Conservation (phyloP, 2,329 filamentous ascomycete species). For the Colletotrichum spaethianum region DNA sequence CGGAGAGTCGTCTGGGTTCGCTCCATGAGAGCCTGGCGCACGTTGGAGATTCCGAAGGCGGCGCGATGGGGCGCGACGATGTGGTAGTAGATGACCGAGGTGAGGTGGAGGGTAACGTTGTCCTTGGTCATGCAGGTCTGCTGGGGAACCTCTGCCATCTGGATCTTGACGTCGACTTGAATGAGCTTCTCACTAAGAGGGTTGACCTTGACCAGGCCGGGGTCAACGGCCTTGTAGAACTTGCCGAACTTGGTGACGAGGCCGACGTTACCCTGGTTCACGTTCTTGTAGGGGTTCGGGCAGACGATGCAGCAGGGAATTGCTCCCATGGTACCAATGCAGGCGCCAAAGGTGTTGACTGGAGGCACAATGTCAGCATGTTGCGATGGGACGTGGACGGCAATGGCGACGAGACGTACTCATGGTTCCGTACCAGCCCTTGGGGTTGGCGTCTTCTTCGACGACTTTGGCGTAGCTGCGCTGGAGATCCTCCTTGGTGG, state of each 20-base stretch:
- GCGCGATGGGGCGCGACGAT: constrained; percentile 96
- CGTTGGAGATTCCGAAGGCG: constrained; percentile 95
- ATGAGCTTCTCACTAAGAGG: constrained; percentile 91
- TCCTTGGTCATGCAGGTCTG: constrained; percentile 99
- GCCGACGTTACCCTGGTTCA: constrained; percentile 93
- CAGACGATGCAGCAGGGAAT: constrained; percentile 92
- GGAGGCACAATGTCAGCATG: constrained; percentile 20
- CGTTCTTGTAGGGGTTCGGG: constrained; percentile 96
- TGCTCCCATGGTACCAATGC: constrained; percentile 85
- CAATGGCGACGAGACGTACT: constrained; percentile 65
- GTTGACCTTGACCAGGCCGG: constrained; percentile 97
- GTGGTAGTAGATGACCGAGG: constrained; percentile 99
- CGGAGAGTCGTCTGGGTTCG: constrained; percentile 97
- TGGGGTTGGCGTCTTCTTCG: constrained; percentile 75
- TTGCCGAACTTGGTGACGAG: constrained; percentile 95
- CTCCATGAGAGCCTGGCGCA: constrained; percentile 96
- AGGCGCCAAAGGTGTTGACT: constrained; percentile 81
- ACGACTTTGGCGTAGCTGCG: constrained; percentile 80
- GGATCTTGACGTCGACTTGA: constrained; percentile 98
- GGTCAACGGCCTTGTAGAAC: constrained; percentile 96
- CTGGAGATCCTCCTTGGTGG: constrained; percentile 87
- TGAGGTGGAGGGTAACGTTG: constrained; percentile 94
- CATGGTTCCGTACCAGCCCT: constrained; percentile 93
- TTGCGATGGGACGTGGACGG: background rate
- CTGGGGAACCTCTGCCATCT: constrained; percentile 91